Percentiles rank a stretch among this genome's conserved stretches.
phyloP scores from a whole-genome alignment of 140 eudicot species.

The Erigeron philadelphicus region DNA sequence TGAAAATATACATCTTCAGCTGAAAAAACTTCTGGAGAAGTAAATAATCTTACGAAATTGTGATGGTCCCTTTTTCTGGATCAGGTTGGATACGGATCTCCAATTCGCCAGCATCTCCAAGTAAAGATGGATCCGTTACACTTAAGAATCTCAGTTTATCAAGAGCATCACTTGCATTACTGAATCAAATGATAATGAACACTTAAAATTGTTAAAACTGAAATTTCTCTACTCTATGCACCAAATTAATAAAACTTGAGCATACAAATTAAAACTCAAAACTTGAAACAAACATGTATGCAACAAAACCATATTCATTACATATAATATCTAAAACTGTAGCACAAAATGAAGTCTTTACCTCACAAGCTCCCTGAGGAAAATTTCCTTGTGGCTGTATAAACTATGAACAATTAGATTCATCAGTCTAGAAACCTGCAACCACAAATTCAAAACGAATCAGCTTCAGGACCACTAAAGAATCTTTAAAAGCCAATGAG shows the following conservation, averaged over 20 bases:
- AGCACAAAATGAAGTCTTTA: constrained; percentile 17
- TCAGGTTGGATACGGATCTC: constrained; percentile 91
- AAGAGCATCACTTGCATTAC: constrained; percentile 98
- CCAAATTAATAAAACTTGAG: too few species aligned
- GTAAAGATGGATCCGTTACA: constrained; percentile 80
- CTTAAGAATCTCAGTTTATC: constrained; percentile 91
- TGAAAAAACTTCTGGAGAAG: neutral
- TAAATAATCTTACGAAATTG: constrained; percentile 54
- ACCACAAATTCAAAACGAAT: constrained; percentile 1
- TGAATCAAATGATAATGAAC: constrained; percentile 20
- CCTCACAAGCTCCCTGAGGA: constrained; percentile 97
- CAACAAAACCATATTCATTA: neutral
- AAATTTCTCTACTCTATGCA: too few species aligned
- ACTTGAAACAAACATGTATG: neutral
- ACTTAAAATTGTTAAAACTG: neutral
- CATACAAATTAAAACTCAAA: too few species aligned
- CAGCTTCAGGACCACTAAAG: constrained; percentile 5
- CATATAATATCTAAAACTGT: neutral
- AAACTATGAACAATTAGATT: constrained; percentile 95
- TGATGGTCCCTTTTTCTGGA: constrained; percentile 84
- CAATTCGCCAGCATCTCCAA: constrained; percentile 80
- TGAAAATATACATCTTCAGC: neutral
- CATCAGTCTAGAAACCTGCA: constrained; percentile 87
- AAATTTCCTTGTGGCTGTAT: constrained; percentile 95
- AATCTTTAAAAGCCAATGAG: neutral